Evolutionary conservation across 1,284 basidiomycete species (phyloP), one percentile per base, ranked within the genome.

Genomic region (Papiliotrema laurentii): DNA sequence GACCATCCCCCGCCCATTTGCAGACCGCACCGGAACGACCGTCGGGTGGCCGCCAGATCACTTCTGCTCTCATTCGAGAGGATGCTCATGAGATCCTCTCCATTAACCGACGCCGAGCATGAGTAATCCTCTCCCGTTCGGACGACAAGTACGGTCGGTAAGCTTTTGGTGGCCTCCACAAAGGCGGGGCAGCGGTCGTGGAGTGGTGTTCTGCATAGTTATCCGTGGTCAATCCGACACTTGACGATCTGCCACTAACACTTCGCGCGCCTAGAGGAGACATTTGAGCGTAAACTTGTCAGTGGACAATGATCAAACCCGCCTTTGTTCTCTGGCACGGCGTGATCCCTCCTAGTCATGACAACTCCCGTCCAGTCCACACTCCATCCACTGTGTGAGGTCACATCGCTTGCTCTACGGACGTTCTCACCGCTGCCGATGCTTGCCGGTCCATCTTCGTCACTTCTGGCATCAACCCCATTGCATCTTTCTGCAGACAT

Each of bases 391-490:
- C 34, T 14, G 6, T 38, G 24, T 33, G 13, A 37, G 43, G 41
- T n/a, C 33, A 26, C 40, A 49, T 36, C 11, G 22, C 41, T 11
- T 40, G 24, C 31, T 43, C 39, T 4, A 30, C 48, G 14, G 16
- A 26, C 11, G n/a, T 6, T 19, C 40, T 30, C 3, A 43, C 41
- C 4, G 42, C 41, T 18, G 19, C 28, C 48, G 42, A 44, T 13
- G 24, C 34, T 36, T 26, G 21, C 18, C n/a, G 18, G n/a, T 49
- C 37, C 39, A 43, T 42, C 48, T 50, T 43, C 5, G 25, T 45
- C 9, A 26, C 43, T 26, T 50, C 48, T 9, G 13, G 22, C 41
- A 43, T 44, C 25, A 38, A n/a, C 10, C 41, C 48, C 41, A 50
- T 44, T 13, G 42, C 31, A 28, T 27, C 22, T 22, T 44, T 28